These are phyloP conservation scores for Blastocystis sp. DNA, from an alignment of 352 stramenopile species.

Conservation along the genomic window DNA sequence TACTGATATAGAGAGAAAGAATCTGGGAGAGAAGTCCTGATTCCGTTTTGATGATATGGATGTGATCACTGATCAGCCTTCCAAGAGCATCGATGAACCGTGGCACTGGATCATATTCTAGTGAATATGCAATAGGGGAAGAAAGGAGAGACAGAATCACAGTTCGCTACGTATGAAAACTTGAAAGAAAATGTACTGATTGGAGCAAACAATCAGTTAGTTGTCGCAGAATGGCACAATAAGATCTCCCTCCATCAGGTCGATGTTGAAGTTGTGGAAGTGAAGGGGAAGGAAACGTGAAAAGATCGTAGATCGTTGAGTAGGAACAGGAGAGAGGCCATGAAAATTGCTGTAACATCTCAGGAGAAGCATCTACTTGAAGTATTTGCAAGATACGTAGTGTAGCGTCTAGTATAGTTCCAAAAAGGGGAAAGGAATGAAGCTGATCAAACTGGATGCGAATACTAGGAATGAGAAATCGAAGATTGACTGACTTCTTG, in stretches of 20 bases:
- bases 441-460: neutral
- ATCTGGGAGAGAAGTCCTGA: neutral
- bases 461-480: neutral
- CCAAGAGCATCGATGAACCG: neutral
- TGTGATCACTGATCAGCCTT: slow-evolving; percentile 6
- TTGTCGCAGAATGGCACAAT: neutral
- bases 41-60: neutral
- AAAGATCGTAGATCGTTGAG: neutral
- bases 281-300: slow-evolving; percentile 12
- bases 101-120: neutral
- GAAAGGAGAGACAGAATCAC: neutral
- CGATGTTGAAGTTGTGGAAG: neutral
- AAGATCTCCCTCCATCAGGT: neutral
- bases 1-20: too few species aligned
- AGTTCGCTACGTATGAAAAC: neutral
- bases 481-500: neutral
- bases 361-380: neutral
- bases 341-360: neutral
- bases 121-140: neutral
- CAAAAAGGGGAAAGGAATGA: neutral
- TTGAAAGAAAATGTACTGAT: neutral
- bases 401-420: neutral
- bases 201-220: neutral
- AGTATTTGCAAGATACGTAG: neutral
- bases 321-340: neutral